A percentile compares a stretch with the other conserved stretches of the same genome.
These are phyloP conservation scores for Candida tallmaniae DNA, from an alignment of 805 yeast species.

Conservation along the genomic window DNA sequence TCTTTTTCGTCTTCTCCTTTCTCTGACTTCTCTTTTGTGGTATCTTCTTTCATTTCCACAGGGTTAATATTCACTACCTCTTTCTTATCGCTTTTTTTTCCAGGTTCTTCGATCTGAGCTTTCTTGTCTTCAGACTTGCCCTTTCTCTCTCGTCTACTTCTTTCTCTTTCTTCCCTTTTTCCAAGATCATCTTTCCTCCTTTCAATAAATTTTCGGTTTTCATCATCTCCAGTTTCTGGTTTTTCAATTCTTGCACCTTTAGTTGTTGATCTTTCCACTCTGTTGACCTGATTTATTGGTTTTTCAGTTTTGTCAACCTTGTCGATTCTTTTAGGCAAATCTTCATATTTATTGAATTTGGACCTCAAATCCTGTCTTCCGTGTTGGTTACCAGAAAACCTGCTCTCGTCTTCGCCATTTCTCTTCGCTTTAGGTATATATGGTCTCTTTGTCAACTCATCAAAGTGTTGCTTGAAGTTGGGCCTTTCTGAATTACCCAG, in stretches of 20 bases:
- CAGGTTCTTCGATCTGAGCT: neutral
- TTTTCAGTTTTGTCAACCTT: neutral
- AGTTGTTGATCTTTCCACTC: no score
- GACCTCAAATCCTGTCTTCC: neutral
- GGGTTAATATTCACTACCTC: neutral
- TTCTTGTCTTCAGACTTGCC: neutral
- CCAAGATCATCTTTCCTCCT: neutral
- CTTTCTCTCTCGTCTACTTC: neutral
- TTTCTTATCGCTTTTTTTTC: neutral
- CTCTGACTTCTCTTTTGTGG: neutral
- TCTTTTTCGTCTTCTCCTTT: neutral
- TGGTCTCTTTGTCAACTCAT: constrained; percentile 19
- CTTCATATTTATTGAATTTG: neutral
- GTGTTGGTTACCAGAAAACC: neutral
- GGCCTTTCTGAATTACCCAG: constrained; percentile 19
- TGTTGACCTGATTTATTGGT: no score
- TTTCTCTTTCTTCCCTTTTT: neutral
- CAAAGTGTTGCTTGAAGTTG: constrained; percentile 28
- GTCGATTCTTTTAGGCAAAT: no score
- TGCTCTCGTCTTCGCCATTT: neutral
- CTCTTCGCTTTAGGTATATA: constrained; percentile 13
- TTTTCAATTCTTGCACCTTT: no score
- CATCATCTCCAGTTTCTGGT: no score
- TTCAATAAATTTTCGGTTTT: no score
- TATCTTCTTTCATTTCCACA: neutral